Base-by-base conservation (phyloP, 305 asterid genomes). In the Fraxinus latifolia region DNA sequence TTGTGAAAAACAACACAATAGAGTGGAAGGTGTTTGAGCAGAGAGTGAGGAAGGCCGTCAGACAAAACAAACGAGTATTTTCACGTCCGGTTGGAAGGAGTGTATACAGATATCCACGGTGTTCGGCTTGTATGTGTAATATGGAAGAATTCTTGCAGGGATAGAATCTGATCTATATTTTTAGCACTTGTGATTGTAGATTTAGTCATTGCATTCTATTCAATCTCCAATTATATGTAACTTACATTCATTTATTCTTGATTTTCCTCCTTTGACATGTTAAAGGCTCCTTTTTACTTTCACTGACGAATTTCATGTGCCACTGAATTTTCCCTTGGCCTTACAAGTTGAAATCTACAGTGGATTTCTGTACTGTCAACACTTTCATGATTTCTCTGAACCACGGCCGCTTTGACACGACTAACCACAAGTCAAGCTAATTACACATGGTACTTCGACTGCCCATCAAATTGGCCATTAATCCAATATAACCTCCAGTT, bases 1-100 rank as follows among this genome's bases (percentile, higher is more conserved):
- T 91, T 74, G 83, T 89, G n/a, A 96, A 91, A 89, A 96, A 96
- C 90, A 86, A 90, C 87, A 94, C 98, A 0, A 96, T 96, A 80
- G 97, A 91, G 77, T 96, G 99, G 99, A 94, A 88, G 85, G 97
- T 89, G 25, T 96, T 96, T 75, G 97, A 96, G 92, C 80, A 87
- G 42, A 93, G 99, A 82, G 92, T 96, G 80, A 91, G 97, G 87
- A 96, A 96, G 86, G 98, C 98, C 6, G 97, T 94, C 37, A 91
- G 97, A 76, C 99, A 96, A 88, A 96, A 87, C 50, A 96, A 94
- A 88, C 90, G 99, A 79, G 97, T 94, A 39, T 91, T 96, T 89
- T 90, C 95, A 1, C 95, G 99, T 62, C 99, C 99, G 2, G 73
- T 87, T 5, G 99, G 99, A 32, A 88, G 99, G 75, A 96, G 99